Conservation (phyloP, 2,329 filamentous ascomycete genomes). For the Xylaria sp. region DNA sequence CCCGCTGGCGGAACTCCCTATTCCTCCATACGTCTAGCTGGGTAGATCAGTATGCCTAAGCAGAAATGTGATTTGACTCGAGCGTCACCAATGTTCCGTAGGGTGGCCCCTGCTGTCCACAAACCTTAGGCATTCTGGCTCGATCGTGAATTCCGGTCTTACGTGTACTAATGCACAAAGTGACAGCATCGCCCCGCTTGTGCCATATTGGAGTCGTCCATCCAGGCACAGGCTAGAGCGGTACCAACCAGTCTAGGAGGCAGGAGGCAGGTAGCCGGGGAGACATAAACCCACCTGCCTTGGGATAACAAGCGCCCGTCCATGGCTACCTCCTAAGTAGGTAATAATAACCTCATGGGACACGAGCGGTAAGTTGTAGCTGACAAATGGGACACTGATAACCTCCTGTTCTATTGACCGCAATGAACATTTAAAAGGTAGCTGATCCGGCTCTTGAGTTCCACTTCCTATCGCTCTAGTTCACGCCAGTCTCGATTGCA, state of each 20-base stretch:
- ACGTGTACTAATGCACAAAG: not conserved
- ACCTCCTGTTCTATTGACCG: not conserved
- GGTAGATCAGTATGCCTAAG: not conserved
- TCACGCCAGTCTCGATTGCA: constrained; percentile 26
- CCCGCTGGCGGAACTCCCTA: not conserved
- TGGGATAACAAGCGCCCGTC: not conserved
- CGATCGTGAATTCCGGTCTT: constrained; percentile 1
- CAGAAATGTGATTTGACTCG: not conserved
- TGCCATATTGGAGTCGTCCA: not conserved
- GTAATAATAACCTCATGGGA: not conserved
- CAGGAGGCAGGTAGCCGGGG: not conserved
- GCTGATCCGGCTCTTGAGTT: not conserved
- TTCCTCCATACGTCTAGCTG: not conserved
- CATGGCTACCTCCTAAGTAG: not conserved
- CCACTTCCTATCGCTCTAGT: not conserved
- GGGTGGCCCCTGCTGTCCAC: not conserved
- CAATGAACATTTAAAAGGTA: constrained; percentile 19
- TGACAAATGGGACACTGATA: constrained; percentile 21
- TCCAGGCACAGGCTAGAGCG: no score
- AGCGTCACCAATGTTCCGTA: not conserved
- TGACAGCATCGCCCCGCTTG: constrained; percentile 10
- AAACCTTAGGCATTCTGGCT: not conserved
- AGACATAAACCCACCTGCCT: not conserved
- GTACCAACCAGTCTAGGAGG: not conserved
- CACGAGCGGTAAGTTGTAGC: constrained; percentile 4